A percentile compares a stretch with the other conserved stretches of the same genome.
Evolutionary conservation across 495 filamentous ascomycete genomes (phyloP).

Genomic region (Daldinia loculata): DNA sequence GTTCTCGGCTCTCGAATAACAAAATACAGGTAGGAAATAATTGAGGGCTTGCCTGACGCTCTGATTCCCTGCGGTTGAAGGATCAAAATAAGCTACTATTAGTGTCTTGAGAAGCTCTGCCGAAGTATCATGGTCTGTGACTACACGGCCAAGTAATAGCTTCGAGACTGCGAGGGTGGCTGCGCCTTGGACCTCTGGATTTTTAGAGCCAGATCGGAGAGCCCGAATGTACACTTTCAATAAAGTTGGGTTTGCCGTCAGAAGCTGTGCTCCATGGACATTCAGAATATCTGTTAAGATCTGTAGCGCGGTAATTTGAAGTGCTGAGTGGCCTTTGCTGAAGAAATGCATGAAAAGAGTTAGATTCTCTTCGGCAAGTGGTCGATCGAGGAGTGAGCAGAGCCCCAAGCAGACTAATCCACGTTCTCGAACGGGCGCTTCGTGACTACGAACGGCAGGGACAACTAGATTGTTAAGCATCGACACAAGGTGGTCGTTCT

Average conservation of each 20-base stretch:
- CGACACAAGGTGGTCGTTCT: constrained; percentile 85
- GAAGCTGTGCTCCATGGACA: constrained; percentile 80
- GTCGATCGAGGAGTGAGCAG: constrained; percentile 88
- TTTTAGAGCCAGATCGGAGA: constrained; percentile 71
- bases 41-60: constrained; percentile 87
- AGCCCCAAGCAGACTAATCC: constrained; percentile 90
- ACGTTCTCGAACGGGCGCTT: constrained; percentile 89
- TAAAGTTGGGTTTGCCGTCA: constrained; percentile 65
- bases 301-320: constrained; percentile 89
- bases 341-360: constrained; percentile 96
- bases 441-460: constrained; percentile 90
- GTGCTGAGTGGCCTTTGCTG: constrained; percentile 85
- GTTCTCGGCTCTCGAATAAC: constrained; percentile 81
- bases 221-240: constrained; percentile 81
- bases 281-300: constrained; percentile 94
- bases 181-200: constrained; percentile 79
- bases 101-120: constrained; percentile 82
- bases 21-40: constrained; percentile 97
- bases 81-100: constrained; percentile 89
- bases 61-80: constrained; percentile 81
- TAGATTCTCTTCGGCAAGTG: constrained; percentile 90
- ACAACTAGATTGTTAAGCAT: constrained; percentile 98
- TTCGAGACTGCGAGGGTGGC: constrained; percentile 85
- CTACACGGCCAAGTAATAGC: constrained; percentile 78
- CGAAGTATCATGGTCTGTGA: constrained; percentile 62